phyloP scores from a whole-genome alignment of 345 rosid species.

The Boechera divaricarpa region DNA sequence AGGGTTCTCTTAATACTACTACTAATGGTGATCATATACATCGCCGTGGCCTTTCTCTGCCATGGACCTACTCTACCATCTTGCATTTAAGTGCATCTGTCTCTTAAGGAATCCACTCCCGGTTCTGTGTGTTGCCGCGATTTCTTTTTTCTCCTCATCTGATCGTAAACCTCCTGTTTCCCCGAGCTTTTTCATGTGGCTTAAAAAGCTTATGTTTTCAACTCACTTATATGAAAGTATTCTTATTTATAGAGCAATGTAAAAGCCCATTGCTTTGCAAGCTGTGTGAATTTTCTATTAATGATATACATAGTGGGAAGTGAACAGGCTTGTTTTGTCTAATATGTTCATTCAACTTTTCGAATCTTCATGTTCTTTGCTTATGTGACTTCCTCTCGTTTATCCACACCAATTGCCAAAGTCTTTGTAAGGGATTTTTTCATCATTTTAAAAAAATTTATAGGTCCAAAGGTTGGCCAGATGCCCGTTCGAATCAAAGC shows the following conservation, averaged over 20 bases:
- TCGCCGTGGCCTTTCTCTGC: conserved; percentile 78
- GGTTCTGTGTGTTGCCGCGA: conserved; percentile 1
- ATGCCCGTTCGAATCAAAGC: background rate
- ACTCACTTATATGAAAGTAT: conserved; percentile 25
- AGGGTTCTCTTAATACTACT: conserved; percentile 71
- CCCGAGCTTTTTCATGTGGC: conserved; percentile 31
- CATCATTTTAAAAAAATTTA: background rate
- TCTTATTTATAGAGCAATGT: conserved; percentile 37
- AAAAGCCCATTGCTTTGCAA: conserved; percentile 40
- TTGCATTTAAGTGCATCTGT: conserved; percentile 55
- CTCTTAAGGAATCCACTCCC: background rate
- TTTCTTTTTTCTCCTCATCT: background rate
- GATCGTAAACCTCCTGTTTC: conserved; percentile 31
- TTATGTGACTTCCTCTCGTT: background rate
- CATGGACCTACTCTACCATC: conserved; percentile 82
- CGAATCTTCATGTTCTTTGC: conserved; percentile 8
- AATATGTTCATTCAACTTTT: conserved; percentile 38
- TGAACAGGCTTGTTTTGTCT: conserved; percentile 26
- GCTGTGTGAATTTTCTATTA: conserved; percentile 25
- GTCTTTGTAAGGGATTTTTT: background rate
- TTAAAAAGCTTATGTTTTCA: conserved; percentile 23
- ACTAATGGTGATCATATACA: conserved; percentile 70
- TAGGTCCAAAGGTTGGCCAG: background rate
- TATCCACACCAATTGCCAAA: conserved; percentile 1
- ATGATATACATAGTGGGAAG: conserved; percentile 21